Percentiles rank a stretch among this genome's conserved stretches.
Evolutionary conservation across 768 basidiomycete genomes (phyloP).

Genomic region (Floccularia luteovirens): DNA sequence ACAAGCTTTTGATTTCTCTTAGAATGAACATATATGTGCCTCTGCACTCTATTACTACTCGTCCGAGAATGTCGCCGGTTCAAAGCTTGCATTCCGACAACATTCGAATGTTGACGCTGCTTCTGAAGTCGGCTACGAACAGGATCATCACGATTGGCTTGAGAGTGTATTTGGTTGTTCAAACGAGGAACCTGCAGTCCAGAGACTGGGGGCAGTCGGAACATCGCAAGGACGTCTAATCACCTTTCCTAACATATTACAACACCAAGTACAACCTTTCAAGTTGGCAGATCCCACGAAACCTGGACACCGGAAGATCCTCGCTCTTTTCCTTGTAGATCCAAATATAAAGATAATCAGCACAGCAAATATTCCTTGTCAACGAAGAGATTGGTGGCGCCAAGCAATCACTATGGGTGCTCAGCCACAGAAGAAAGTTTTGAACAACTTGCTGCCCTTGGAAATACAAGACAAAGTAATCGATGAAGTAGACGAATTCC

Average conservation of each 20-base stretch:
- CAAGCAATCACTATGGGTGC: slow-evolving; percentile 7
- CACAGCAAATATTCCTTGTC: slow-evolving; percentile 21
- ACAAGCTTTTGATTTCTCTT: neutral
- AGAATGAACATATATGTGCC: slow-evolving; percentile 27
- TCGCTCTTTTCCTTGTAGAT: slow-evolving; percentile 34
- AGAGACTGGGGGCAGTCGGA: slow-evolving; percentile 22
- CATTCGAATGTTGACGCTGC: neutral
- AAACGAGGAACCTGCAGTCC: slow-evolving; percentile 14
- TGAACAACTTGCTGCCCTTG: slow-evolving; percentile 16
- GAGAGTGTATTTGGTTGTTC: slow-evolving; percentile 15
- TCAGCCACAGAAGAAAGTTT: no score
- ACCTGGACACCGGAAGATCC: slow-evolving; percentile 34
- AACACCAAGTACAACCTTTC: slow-evolving; percentile 31
- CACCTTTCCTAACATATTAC: slow-evolving; percentile 33
- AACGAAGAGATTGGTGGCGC: slow-evolving; percentile 21
- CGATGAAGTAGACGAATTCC: slow-evolving; percentile 15
- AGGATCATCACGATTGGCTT: slow-evolving; percentile 21
- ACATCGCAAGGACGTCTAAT: slow-evolving; percentile 26
- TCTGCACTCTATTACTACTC: slow-evolving; percentile 21
- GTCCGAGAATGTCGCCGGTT: slow-evolving; percentile 14
- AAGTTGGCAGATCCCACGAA: slow-evolving; percentile 24
- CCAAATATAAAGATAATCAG: slow-evolving; percentile 20
- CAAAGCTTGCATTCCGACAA: slow-evolving; percentile 17
- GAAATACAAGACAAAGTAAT: slow-evolving; percentile 17
- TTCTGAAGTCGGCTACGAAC: slow-evolving; percentile 12